Evolutionary conservation across 2,329 filamentous ascomycete genomes (phyloP).

Genomic region (Bimuria novae-zelandiae): DNA sequence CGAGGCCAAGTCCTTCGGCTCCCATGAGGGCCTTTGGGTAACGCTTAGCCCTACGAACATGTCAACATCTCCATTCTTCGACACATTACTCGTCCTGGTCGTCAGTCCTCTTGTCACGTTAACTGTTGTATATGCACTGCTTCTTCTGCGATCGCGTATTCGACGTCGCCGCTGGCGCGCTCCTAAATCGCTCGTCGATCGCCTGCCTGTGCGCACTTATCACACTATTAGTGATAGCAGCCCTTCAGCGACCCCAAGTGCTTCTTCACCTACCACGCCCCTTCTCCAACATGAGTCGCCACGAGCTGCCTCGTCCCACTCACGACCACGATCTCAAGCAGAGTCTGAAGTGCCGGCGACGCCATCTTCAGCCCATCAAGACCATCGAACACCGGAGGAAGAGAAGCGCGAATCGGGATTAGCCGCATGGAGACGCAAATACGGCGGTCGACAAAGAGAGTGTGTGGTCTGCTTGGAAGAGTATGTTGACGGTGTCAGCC

Average conservation of each 20-base stretch:
- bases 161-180: constrained; percentile 90
- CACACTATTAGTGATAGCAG: constrained; percentile 74
- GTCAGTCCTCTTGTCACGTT: constrained; percentile 91
- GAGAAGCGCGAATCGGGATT: constrained; percentile 59
- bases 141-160: constrained; percentile 86
- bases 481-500: constrained; percentile 90
- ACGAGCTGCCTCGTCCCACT: constrained; percentile 44
- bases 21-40: constrained; percentile 88
- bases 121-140: constrained; percentile 87
- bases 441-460: constrained; percentile 73
- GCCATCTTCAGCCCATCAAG: constrained; percentile 34
- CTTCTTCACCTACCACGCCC: constrained; percentile 76
- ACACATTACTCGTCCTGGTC: constrained; percentile 94
- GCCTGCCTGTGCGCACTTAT: constrained; percentile 92
- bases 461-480: constrained; percentile 97
- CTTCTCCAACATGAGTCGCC: constrained; percentile 62
- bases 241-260: constrained; percentile 65
- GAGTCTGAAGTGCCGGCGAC: constrained; percentile 62
- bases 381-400: constrained; percentile 46
- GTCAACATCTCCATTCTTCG: constrained; percentile 90
- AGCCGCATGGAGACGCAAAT: constrained; percentile 61
- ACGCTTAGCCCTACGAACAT: constrained; percentile 87
- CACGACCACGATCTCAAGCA: constrained; percentile 68
- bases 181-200: constrained; percentile 95
- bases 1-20: constrained; percentile 38